phyloP scores from a whole-genome alignment of 345 rosid species.

The Angophora floribunda region DNA sequence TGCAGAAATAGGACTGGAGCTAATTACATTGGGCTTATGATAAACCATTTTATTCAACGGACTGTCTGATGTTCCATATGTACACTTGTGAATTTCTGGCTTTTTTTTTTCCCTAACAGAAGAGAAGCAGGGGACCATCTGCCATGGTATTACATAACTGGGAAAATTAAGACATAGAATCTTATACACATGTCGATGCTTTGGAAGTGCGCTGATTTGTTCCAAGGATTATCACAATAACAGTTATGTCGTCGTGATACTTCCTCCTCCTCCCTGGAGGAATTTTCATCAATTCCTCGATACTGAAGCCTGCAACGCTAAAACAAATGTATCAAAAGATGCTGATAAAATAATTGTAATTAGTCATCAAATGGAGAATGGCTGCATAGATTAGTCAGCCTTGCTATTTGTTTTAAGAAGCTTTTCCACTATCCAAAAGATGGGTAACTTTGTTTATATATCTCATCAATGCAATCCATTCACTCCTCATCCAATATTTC shows the following conservation, averaged over 20 bases:
- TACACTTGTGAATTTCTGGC: background rate
- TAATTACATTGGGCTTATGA: background rate
- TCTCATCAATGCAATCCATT: background rate
- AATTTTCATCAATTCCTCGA: conserved; percentile 80
- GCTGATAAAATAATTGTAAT: background rate
- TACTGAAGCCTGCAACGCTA: conserved; percentile 51
- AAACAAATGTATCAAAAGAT: background rate
- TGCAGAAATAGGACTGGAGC: background rate
- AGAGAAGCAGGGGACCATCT: background rate
- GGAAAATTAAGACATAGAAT: background rate
- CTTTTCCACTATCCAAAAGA: background rate
- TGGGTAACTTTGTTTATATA: background rate
- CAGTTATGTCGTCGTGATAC: conserved; percentile 93
- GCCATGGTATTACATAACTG: background rate
- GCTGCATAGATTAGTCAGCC: background rate
- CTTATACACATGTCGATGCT: conserved; percentile 64
- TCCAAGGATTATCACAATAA: conserved; percentile 79
- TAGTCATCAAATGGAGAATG: background rate
- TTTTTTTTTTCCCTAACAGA: background rate
- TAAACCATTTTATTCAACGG: background rate
- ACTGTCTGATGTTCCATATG: background rate
- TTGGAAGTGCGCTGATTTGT: conserved; percentile 70
- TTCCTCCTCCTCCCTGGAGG: conserved; percentile 96
- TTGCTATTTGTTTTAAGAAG: background rate
- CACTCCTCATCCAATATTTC: background rate